These are phyloP conservation scores for Kodamaea lidongshanica DNA, from an alignment of 805 yeast genomes.

Conservation along the genomic window DNA sequence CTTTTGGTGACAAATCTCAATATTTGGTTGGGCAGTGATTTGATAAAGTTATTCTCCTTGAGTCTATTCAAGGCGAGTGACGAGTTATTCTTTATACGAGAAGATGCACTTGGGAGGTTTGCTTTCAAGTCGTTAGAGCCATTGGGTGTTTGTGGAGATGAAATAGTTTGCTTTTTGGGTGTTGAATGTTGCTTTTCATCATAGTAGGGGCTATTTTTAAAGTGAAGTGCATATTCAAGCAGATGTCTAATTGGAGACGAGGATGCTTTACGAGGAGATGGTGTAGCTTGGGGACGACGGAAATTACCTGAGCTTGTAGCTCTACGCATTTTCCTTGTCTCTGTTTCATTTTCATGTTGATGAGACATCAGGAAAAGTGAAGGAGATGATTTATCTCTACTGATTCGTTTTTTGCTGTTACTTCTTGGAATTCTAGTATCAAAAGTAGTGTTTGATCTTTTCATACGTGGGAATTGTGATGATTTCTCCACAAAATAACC, in stretches of 20 bases:
- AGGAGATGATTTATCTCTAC: constrained; percentile 18
- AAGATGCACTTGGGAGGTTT: constrained; percentile 29
- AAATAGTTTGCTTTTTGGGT: constrained; percentile 2
- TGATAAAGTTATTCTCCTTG: constrained; percentile 23
- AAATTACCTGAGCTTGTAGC: constrained; percentile 34
- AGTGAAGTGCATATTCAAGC: constrained; percentile 3
- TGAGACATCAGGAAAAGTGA: constrained; percentile 15
- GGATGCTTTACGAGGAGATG: constrained; percentile 2
- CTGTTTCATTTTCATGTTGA: constrained; percentile 9
- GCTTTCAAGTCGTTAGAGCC: constrained; percentile 23
- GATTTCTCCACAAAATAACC: constrained; percentile 1
- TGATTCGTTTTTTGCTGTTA: constrained; percentile 4
- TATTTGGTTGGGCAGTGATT: constrained; percentile 8
- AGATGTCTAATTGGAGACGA: neutral
- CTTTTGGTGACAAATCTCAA: neutral
- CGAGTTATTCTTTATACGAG: constrained; percentile 24
- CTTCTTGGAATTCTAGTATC: constrained; percentile 12
- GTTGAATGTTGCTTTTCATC: no score
- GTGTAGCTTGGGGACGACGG: constrained; percentile 5
- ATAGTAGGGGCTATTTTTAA: constrained; percentile 8
- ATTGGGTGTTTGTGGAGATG: no score
- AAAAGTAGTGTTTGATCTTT: constrained; percentile 19
- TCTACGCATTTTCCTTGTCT: constrained; percentile 17
- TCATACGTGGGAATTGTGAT: constrained; percentile 14
- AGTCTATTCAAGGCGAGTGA: constrained; percentile 34